Evolutionary conservation across 352 stramenopile species (phyloP).

Genomic region (Phytophthora ramorum): DNA sequence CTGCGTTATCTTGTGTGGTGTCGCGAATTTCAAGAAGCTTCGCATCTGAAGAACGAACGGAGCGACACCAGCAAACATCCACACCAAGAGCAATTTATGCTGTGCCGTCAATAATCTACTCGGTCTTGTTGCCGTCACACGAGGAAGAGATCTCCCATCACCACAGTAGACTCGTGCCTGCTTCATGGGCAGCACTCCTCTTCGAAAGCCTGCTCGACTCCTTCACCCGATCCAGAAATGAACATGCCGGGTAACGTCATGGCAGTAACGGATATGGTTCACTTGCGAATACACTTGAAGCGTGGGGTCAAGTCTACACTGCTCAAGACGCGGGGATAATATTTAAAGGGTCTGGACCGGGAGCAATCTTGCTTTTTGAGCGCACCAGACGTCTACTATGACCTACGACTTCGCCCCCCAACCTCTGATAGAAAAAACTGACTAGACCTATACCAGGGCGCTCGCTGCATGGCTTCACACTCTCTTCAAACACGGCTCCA

Average conservation of each 20-base stretch:
- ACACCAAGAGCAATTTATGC: constrained; percentile 15
- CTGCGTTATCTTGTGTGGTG: constrained; percentile 31
- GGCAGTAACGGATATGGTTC: background rate
- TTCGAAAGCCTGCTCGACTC: background rate
- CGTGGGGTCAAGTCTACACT: background rate
- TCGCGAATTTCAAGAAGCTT: constrained; percentile 28
- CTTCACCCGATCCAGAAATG: constrained; percentile 1
- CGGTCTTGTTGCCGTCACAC: background rate
- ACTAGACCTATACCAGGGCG: constrained; percentile 8
- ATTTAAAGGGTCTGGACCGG: background rate
- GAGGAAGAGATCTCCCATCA: constrained; percentile 9
- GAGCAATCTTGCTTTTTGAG: background rate
- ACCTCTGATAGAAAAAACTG: constrained; percentile 10
- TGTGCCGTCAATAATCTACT: background rate
- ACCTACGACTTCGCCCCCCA: constrained; percentile 1
- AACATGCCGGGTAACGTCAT: background rate
- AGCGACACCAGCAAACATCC: constrained; percentile 14
- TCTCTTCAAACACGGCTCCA: background rate
- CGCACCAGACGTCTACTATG: background rate
- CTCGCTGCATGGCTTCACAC: constrained; percentile 11
- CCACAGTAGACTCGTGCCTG: constrained; percentile 10
- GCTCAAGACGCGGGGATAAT: background rate
- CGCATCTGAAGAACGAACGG: constrained; percentile 25
- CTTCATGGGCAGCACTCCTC: constrained; percentile 1
- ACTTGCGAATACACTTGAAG: background rate